Evolutionary conservation across 345 rosid species (phyloP).

Genomic region (Ailanthus altissimus): DNA sequence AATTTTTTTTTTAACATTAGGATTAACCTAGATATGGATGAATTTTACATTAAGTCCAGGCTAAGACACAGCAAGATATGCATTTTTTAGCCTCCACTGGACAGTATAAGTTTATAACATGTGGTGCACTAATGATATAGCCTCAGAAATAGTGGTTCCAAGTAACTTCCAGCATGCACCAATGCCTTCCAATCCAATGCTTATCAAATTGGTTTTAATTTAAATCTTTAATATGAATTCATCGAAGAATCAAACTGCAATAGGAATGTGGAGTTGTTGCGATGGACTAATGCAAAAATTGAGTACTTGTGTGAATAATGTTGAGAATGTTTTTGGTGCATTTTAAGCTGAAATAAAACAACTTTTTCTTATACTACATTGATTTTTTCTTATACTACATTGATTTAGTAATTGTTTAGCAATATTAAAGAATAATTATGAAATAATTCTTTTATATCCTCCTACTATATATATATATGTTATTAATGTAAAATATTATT

Average conservation of each 20-base stretch:
- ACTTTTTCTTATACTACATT: not conserved
- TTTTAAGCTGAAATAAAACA: not conserved
- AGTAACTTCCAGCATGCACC: not conserved
- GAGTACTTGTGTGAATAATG: not conserved
- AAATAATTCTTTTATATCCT: too few species aligned
- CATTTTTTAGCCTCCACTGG: not conserved
- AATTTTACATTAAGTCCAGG: not conserved
- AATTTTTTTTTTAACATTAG: not conserved
- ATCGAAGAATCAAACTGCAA: not conserved
- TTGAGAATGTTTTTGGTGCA: not conserved
- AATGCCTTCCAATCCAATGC: not conserved
- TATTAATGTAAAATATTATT: too few species aligned
- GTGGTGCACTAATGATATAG: not conserved
- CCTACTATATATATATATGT: too few species aligned
- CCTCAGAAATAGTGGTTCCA: not conserved
- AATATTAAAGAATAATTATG: too few species aligned
- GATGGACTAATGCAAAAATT: not conserved
- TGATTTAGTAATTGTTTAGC: not conserved
- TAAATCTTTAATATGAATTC: not conserved
- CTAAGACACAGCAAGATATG: not conserved
- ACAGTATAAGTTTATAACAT: not conserved
- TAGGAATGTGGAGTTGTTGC: conserved; percentile 1
- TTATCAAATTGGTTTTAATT: not conserved
- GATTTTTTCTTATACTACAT: too few species aligned
- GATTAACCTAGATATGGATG: not conserved